Conservation (phyloP, 139 green algal species). For the Haematococcus lacustris region DNA sequence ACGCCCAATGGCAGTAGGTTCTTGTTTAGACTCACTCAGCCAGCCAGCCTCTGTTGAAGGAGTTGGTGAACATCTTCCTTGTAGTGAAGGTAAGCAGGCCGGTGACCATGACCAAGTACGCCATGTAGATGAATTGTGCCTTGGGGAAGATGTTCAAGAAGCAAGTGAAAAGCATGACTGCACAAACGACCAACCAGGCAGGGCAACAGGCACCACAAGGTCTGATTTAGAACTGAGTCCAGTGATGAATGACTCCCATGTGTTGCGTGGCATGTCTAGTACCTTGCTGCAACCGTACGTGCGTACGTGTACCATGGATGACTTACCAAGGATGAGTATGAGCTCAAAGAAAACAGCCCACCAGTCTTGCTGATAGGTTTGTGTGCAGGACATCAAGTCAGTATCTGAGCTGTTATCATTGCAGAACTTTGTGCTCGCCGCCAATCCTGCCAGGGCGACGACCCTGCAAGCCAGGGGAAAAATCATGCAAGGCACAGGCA, state of each 20-base stretch:
- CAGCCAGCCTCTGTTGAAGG: conserved; percentile 9
- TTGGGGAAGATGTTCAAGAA: conserved; percentile 12
- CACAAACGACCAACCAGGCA: neutral
- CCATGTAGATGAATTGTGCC: conserved; percentile 12
- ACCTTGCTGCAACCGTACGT: neutral
- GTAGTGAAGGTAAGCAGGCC: conserved; percentile 15
- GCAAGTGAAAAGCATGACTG: conserved; percentile 14
- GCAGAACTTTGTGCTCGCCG: conserved; percentile 12
- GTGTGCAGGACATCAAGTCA: neutral
- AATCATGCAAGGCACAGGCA: neutral
- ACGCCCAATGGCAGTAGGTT: too few species aligned
- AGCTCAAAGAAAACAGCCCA: conserved; percentile 13
- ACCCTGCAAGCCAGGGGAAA: conserved; percentile 6
- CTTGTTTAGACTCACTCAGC: too few species aligned
- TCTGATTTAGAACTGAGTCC: neutral
- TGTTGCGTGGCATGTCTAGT: neutral
- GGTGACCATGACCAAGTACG: conserved; percentile 19
- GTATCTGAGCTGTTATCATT: neutral
- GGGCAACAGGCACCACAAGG: neutral
- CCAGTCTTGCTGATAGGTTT: conserved; percentile 4
- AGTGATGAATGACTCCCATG: neutral
- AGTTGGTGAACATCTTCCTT: conserved; percentile 15
- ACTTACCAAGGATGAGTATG: conserved; percentile 1
- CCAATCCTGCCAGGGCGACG: conserved; percentile 8
- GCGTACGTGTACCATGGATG: neutral